phyloP scores from a whole-genome alignment of 495 filamentous ascomycete species.

The Glarea lozoyensis region DNA sequence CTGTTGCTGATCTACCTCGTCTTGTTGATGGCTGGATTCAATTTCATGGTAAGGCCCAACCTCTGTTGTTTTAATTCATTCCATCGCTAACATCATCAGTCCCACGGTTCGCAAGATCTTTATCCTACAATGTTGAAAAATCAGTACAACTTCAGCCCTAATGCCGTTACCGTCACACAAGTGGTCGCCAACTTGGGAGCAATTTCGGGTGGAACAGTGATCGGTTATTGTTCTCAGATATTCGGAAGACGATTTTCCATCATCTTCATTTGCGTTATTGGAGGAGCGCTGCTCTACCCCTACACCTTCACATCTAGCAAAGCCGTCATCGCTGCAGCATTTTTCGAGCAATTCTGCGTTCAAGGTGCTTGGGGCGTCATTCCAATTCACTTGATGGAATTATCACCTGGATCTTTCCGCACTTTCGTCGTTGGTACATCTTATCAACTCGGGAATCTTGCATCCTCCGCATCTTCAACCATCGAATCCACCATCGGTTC shows the following conservation, averaged over 20 bases:
- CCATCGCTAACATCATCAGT: conserved; percentile 30
- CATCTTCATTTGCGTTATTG: conserved; percentile 65
- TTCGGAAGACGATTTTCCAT: conserved; percentile 78
- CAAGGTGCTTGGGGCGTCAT: conserved; percentile 82
- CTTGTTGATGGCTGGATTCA: conserved; percentile 82
- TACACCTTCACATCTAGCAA: conserved; percentile 59
- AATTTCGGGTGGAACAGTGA: conserved; percentile 63
- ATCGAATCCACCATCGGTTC: conserved; percentile 80
- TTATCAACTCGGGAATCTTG: conserved; percentile 80
- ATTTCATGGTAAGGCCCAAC: conserved; percentile 58
- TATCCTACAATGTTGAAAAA: conserved; percentile 79
- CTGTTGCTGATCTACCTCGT: conserved; percentile 71
- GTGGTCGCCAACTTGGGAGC: conserved; percentile 81
- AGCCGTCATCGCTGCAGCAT: conserved; percentile 69
- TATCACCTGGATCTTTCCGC: conserved; percentile 71
- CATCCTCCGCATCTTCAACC: conserved; percentile 68
- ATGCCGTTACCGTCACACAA: conserved; percentile 74
- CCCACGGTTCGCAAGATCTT: conserved; percentile 84
- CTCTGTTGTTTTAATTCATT: neutral
- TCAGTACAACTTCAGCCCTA: conserved; percentile 62
- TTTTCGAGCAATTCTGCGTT: conserved; percentile 87
- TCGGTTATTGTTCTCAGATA: conserved; percentile 72
- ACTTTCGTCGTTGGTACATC: conserved; percentile 70
- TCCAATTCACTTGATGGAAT: conserved; percentile 81
- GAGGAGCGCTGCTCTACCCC: conserved; percentile 72